Evolutionary conservation across 768 basidiomycete genomes (phyloP), one percentile per base, ranked within the genome.

Genomic region (Ramaria rubella): DNA sequence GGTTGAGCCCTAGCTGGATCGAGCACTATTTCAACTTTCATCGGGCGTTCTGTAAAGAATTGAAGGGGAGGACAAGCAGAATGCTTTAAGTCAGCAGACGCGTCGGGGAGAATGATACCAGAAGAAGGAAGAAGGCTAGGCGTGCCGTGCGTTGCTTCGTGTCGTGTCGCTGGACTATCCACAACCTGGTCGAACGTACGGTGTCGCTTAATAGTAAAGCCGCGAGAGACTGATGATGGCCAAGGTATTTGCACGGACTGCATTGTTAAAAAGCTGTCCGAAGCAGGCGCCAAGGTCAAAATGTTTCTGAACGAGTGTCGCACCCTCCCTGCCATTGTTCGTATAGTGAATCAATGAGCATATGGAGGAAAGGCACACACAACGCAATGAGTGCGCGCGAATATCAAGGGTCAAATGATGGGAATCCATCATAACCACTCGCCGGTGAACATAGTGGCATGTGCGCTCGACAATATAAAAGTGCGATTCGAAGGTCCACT

Each of bases 1-100:
- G 81, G 72, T 5, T 81, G 77, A n/a, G 85, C 75, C 42, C 81
- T 79, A 44, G 85, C 79, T 12, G 91, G 91, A 74, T 95, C 91
- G 69, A 95, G 80, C 44, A 98, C 83, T 62, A 98, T 91, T 79
- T 99, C 95, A 60, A 98, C 94, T 79, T 94, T 95, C 94, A 98
- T 96, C 23, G 92, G 90, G 63, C 90, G 90, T 80, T 90, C 95
- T 98, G 69, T 58, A 48, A 42, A 31, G 17, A 14, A 26, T 23
- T 23, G 56, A 36, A 19, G 19, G 42, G 34, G 31, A 53, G 29
- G 46, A 49, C 43, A 55, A 58, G 40, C 43, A 51, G 43, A 50
- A 56, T 34, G 23, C 55, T 38, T 57, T 26, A 26, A 45, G 40
- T 56, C 26, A 48, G 42, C 55, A 24, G 44, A n/a, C 7, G 36